Base-by-base conservation (phyloP, 2,329 filamentous ascomycete genomes). In the Trichoderma sp. region DNA sequence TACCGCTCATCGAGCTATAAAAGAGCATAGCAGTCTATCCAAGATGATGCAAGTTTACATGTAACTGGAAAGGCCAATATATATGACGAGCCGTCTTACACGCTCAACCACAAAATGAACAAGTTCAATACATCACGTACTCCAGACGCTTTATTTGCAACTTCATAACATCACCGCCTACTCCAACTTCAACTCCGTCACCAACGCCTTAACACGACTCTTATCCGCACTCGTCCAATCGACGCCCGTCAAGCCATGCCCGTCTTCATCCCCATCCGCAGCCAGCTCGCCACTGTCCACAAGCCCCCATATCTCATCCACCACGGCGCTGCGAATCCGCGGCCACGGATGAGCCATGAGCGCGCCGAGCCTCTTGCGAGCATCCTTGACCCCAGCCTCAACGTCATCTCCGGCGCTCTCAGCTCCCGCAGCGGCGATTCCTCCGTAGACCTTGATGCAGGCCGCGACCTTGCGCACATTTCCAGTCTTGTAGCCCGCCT, bases 311-410 rank as follows among this genome's bases (percentile, higher is more conserved):
- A 90, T 76, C 77, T 88, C 86, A 73, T 91, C 89, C 5, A 88
- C 83, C 18, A 87, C 88, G 56, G 83, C 77, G 70, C 79, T 85
- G 70, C 89, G 81, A 73, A 96, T 89, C 74, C 87, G 87, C 6
- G 94, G 93, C 83, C 93, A 97, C 0, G 93, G 92, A 81, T 97
- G 95, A 68, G 88, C 79, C 71, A 97, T 81, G 82, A 97, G 87
- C 26, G 86, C 88, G 0, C 86, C 86, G 51, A 97, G 81, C 77
- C 94, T 92, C 76, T 86, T 89, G 66, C 89, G 79, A 4, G 90
- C 91, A 68, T 82, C 82, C 10, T 81, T 79, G 8, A 87, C 80
- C 0, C 81, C 81, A 28, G 70, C 71, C 30, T 74, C 59, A 60
- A 56, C 10, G 39, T 64, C 59, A 32, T 66, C 68, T 13, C 55